Conservation (phyloP, 495 filamentous ascomycete species). For the Penicillium desertorum region DNA sequence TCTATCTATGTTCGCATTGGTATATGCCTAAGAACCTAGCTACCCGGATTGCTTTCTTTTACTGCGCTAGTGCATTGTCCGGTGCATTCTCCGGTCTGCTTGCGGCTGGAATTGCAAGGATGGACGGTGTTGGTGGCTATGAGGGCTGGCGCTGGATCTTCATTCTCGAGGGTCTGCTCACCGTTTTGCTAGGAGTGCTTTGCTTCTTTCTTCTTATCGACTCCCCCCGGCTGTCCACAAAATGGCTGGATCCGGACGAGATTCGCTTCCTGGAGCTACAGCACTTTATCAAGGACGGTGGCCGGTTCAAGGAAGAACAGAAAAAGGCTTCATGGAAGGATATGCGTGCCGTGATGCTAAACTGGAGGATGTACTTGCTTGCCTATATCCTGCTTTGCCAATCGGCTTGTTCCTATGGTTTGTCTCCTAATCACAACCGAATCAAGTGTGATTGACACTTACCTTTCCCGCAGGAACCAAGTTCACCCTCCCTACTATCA, state of each 20-base stretch:
- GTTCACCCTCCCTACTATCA: slow-evolving; percentile 35
- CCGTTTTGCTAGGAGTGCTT: slow-evolving; percentile 53
- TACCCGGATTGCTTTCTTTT: slow-evolving; percentile 58
- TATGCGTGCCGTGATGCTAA: slow-evolving; percentile 21
- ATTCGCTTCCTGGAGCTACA: slow-evolving; percentile 31
- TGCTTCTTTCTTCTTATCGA: slow-evolving; percentile 53
- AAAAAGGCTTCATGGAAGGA: slow-evolving; percentile 23
- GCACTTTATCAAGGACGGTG: slow-evolving; percentile 34
- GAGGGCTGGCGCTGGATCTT: slow-evolving; percentile 76
- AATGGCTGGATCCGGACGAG: slow-evolving; percentile 28
- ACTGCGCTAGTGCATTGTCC: slow-evolving; percentile 57
- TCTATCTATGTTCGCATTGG: slow-evolving; percentile 74
- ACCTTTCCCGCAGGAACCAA: slow-evolving; percentile 22
- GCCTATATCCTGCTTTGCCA: slow-evolving; percentile 33
- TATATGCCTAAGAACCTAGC: slow-evolving; percentile 46
- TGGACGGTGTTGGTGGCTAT: slow-evolving; percentile 60
- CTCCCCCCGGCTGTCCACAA: slow-evolving; percentile 19
- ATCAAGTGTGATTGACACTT: neutral
- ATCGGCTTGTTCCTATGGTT: slow-evolving; percentile 31
- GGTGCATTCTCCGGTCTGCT: slow-evolving; percentile 68
- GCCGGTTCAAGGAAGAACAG: slow-evolving; percentile 24
- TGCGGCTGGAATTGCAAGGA: slow-evolving; percentile 64
- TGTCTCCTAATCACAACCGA: neutral
- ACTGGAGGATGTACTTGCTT: slow-evolving; percentile 32
- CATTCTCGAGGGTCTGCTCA: slow-evolving; percentile 60